Conservation (phyloP, 306 rosid species). For the Quercus rubra region DNA sequence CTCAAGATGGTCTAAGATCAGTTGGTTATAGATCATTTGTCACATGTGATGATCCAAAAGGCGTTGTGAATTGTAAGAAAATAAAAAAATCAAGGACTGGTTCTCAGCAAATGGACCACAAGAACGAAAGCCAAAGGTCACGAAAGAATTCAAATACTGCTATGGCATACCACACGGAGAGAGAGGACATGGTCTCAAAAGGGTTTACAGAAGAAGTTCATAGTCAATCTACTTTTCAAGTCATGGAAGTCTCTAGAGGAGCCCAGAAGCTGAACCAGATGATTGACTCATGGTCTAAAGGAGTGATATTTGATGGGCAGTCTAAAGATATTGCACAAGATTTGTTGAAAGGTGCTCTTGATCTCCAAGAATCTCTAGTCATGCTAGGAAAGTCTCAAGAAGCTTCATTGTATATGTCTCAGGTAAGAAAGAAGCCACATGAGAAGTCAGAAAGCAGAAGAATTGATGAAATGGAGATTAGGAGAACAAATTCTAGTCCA, state of each 20-base stretch:
- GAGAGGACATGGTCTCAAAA: constrained; percentile 36
- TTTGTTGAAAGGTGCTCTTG: constrained; percentile 81
- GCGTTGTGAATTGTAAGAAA: constrained; percentile 73
- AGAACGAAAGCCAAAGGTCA: constrained; percentile 39
- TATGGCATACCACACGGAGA: constrained; percentile 26
- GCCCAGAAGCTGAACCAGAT: constrained; percentile 68
- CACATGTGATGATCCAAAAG: constrained; percentile 90
- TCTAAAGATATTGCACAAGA: constrained; percentile 65
- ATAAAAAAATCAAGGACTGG: constrained; percentile 53
- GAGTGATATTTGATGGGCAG: constrained; percentile 39
- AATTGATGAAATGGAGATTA: constrained; percentile 23
- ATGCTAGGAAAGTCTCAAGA: constrained; percentile 75
- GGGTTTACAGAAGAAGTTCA: constrained; percentile 29
- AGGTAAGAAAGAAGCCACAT: constrained; percentile 31
- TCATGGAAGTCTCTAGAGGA: constrained; percentile 68
- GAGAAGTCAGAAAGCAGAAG: constrained; percentile 36
- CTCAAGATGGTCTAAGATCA: constrained; percentile 50
- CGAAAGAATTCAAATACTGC: constrained; percentile 26
- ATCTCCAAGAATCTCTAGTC: constrained; percentile 66
- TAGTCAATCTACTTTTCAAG: constrained; percentile 59
- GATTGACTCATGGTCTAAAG: constrained; percentile 77
- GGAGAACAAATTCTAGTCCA: constrained; percentile 22
- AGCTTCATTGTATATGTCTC: constrained; percentile 48
- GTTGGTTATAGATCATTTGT: constrained; percentile 71
- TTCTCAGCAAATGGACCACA: constrained; percentile 51